These are phyloP conservation scores for Cyberlindnera lachancei DNA, from an alignment of 805 yeast genomes.

Conservation along the genomic window DNA sequence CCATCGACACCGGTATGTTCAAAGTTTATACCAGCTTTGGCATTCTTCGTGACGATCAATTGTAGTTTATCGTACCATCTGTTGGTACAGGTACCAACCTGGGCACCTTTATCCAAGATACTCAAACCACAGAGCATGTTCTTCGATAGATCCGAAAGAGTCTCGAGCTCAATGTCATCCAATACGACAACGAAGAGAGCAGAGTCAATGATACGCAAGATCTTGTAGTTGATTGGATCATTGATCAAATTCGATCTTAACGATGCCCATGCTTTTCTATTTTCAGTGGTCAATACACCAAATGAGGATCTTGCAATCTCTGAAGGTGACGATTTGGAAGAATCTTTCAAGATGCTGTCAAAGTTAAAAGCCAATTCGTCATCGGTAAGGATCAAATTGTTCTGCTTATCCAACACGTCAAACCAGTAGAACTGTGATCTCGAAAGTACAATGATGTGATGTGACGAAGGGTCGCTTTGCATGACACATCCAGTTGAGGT, in stretches of 20 bases:
- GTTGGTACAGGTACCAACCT: slow-evolving; percentile 89
- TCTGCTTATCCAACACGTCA: slow-evolving; percentile 72
- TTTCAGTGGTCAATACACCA: slow-evolving; percentile 87
- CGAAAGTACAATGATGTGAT: slow-evolving; percentile 75
- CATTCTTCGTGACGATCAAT: slow-evolving; percentile 78
- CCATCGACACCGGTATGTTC: slow-evolving; percentile 97
- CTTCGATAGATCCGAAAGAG: slow-evolving; percentile 60
- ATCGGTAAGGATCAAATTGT: slow-evolving; percentile 67
- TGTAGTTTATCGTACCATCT: slow-evolving; percentile 94
- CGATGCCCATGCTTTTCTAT: slow-evolving; percentile 80
- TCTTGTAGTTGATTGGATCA: slow-evolving; percentile 55
- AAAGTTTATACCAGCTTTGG: slow-evolving; percentile 88
- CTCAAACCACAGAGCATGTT: slow-evolving; percentile 87
- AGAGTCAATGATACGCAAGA: slow-evolving; percentile 66
- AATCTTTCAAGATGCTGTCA: slow-evolving; percentile 70
- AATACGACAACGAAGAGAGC: slow-evolving; percentile 79
- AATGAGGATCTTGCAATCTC: slow-evolving; percentile 78
- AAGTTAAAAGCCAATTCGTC: slow-evolving; percentile 70
- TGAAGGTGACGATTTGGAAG: slow-evolving; percentile 37
- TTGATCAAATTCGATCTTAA: slow-evolving; percentile 47
- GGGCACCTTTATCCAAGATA: slow-evolving; percentile 73
- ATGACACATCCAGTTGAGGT: slow-evolving; percentile 75
- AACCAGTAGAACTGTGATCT: slow-evolving; percentile 93
- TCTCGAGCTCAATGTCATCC: slow-evolving; percentile 63
- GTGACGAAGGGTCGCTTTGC: slow-evolving; percentile 70